Base-by-base conservation (phyloP, 2,329 filamentous ascomycete species). In the Microsporum canis region DNA sequence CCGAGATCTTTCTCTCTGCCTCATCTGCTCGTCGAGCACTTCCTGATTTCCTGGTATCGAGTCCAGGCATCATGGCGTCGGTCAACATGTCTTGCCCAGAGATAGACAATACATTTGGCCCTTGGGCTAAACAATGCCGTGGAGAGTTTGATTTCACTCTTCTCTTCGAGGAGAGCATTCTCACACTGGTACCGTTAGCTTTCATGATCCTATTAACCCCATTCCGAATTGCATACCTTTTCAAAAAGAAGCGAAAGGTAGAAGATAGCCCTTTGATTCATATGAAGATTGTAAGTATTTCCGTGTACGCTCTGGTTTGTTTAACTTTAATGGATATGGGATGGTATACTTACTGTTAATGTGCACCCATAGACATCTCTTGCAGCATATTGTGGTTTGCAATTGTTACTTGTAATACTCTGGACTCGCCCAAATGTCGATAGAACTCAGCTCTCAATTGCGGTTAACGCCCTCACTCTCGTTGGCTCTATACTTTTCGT, bases 121-220 rank as follows among this genome's bases (percentile, higher is more conserved):
- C 70, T 60, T 69, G 70, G 62, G 71, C 71, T 8, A 62, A 65
- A 23, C 65, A 67, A 43, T 76, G 74, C 68, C 71, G 73, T 27
- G 71, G 71, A 23, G 71, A 69, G 10, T 77, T 78, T 63, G 76
- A 78, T 61, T 78, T 78, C 63, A 76, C 76, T 27, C 69, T 78
- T 53, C 68, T 78, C n/a, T 78, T 78, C 61, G 76, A 78, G 63
- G 75, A 78, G 61, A 70, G 70, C 1, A 71, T 78, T 39, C 66
- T 77, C 55, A 67, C 69, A 23, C 69, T 75, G 33, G 61, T 75
- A 14, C 75, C 75, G 17, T 65, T 74, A 45, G 64, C 66, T 1
- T 62, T 77, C 56, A 69, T 75, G 31, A 64, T 76, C 39, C 58
- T 74, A n/a, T 55, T 71, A 27, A 64, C 70, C 41, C 71, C 71